A percentile compares a stretch with the other conserved stretches of the same genome.
Evolutionary conservation across 2,329 filamentous ascomycete genomes (phyloP).

Genomic region (Aspergillus pseudoglaucus): DNA sequence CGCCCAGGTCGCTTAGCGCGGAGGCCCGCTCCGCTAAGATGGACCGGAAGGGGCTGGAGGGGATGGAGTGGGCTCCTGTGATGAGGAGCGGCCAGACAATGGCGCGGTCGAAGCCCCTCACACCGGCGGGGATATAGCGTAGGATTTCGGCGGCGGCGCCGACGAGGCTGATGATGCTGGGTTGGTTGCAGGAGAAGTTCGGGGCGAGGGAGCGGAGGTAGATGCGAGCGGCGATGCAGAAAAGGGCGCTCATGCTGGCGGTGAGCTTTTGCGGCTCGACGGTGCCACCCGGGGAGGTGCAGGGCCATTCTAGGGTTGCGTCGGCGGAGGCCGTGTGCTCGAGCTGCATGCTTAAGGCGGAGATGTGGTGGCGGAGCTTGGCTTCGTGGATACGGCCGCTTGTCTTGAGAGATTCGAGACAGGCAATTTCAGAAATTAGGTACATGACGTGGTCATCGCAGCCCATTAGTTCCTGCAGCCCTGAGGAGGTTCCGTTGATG

Average conservation of each 20-base stretch:
- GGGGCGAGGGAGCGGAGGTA: constrained; percentile 91
- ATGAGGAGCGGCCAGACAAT: constrained; percentile 90
- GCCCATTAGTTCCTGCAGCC: constrained; percentile 87
- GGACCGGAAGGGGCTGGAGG: constrained; percentile 65
- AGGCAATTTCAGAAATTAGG: constrained; percentile 93
- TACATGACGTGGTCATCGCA: constrained; percentile 98
- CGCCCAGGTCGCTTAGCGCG: constrained; percentile 67
- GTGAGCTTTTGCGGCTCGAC: constrained; percentile 75
- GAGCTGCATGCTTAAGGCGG: constrained; percentile 77
- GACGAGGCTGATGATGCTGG: constrained; percentile 67
- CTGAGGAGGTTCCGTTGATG: constrained; percentile 57
- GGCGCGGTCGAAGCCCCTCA: constrained; percentile 77
- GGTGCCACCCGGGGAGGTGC: constrained; percentile 53
- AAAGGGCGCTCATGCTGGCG: constrained; percentile 81
- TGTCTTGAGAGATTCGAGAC: constrained; percentile 78
- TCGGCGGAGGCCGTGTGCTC: constrained; percentile 66
- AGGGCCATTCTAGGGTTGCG: constrained; percentile 53
- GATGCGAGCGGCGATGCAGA: constrained; percentile 84
- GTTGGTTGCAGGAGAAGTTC: constrained; percentile 68
- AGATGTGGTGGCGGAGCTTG: constrained; percentile 77
- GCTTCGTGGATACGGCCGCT: constrained; percentile 73
- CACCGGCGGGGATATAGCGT: constrained; percentile 71
- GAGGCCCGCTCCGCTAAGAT: constrained; percentile 69
- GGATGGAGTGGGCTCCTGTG: constrained; percentile 68
- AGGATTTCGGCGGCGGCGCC: constrained; percentile 69